A percentile compares a stretch with the other conserved stretches of the same genome.
These are phyloP conservation scores for Paramecium octaurelia DNA, from an alignment of 73 alveolate genomes.

Conservation along the genomic window DNA sequence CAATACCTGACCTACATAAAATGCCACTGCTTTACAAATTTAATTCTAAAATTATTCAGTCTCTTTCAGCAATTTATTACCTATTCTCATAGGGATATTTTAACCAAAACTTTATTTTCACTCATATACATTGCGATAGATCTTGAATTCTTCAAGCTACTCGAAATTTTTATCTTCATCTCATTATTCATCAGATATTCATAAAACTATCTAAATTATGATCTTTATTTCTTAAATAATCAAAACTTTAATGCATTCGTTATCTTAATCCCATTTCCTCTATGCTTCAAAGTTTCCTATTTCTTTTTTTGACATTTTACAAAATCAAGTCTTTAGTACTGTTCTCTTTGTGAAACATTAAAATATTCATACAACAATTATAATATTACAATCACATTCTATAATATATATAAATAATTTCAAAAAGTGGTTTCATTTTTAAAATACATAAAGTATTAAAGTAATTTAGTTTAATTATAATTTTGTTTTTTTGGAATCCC, in stretches of 20 bases:
- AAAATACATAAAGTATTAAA: neutral
- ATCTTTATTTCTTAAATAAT: slow-evolving; percentile 9
- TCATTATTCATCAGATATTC: too few species aligned
- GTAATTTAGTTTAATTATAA: neutral
- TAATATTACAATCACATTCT: neutral
- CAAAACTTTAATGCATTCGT: neutral
- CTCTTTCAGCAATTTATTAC: slow-evolving; percentile 66
- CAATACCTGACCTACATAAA: too few species aligned
- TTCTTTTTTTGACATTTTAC: neutral
- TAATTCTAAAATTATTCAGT: slow-evolving; percentile 69
- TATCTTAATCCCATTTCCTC: neutral
- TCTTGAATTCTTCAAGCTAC: too few species aligned
- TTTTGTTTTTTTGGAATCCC: neutral
- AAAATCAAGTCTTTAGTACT: neutral
- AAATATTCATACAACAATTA: neutral
- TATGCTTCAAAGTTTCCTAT: neutral
- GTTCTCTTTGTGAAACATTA: neutral
- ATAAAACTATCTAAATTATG: slow-evolving; percentile 83
- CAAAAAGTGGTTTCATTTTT: neutral
- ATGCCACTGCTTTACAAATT: slow-evolving; percentile 51
- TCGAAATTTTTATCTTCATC: too few species aligned
- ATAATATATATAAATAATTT: neutral
- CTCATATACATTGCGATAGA: slow-evolving; percentile 88
- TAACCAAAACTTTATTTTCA: slow-evolving; percentile 87
- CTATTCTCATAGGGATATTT: slow-evolving; percentile 82